Percentiles rank a stretch among this genome's conserved stretches.
Conservation (phyloP, 1,284 basidiomycete species). For the Fomitiporia mediterranea region DNA sequence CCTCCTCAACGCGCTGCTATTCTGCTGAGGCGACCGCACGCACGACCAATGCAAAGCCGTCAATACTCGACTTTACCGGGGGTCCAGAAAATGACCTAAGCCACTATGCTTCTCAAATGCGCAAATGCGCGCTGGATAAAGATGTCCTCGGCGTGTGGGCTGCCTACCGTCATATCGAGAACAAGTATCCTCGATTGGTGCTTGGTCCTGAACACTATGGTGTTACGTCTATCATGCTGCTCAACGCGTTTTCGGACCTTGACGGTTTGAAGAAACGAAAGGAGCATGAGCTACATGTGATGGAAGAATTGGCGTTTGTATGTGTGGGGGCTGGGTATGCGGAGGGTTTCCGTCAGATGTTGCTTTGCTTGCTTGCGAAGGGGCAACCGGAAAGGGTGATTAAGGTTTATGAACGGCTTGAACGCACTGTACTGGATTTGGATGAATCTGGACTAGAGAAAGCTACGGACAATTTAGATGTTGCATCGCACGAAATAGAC, state of each 20-base stretch:
- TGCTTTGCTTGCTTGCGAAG: conserved; percentile 43
- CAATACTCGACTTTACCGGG: conserved; percentile 2
- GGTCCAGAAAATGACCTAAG: conserved; percentile 3
- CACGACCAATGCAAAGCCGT: not conserved
- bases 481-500: too few relatives aligned
- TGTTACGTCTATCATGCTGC: conserved; percentile 23
- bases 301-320: conserved; percentile 47
- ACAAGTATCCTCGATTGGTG: not conserved
- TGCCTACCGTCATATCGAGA: not conserved
- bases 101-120: not conserved
- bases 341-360: conserved; percentile 44
- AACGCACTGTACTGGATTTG: not conserved
- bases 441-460: conserved; percentile 6
- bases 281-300: conserved; percentile 27
- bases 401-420: conserved; percentile 38
- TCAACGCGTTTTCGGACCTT: conserved; percentile 27
- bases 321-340: conserved; percentile 39
- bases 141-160: conserved; percentile 7
- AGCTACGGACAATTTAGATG: conserved; percentile 19
- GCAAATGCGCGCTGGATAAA: not conserved
- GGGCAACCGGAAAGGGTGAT: conserved; percentile 41
- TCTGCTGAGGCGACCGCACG: not conserved
- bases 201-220: conserved; percentile 6
- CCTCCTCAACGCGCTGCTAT: not conserved
- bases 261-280: conserved; percentile 25